phyloP scores from a whole-genome alignment of 768 basidiomycete genomes.

The Podaxis rugospora region DNA sequence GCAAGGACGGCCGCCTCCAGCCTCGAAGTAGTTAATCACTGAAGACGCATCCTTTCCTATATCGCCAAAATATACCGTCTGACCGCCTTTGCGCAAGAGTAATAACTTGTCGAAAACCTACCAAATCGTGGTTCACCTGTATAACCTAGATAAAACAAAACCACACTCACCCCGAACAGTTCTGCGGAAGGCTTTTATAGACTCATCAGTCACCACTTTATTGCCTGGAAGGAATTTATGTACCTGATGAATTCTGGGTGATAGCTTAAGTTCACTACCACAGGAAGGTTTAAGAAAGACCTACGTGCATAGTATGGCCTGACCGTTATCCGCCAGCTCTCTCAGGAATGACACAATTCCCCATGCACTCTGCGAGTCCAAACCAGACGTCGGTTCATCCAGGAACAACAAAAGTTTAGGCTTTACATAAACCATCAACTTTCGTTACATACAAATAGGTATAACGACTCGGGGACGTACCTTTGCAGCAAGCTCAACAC shows the following conservation, averaged over 20 bases:
- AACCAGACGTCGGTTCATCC: slow-evolving; percentile 86
- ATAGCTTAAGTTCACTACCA: neutral
- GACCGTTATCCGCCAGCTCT: slow-evolving; percentile 73
- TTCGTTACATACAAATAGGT: neutral
- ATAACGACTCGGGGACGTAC: slow-evolving; percentile 32
- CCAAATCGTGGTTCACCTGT: neutral
- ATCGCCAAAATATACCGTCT: slow-evolving; percentile 73
- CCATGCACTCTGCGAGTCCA: slow-evolving; percentile 88
- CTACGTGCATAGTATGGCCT: slow-evolving; percentile 87
- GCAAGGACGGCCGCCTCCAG: slow-evolving; percentile 62
- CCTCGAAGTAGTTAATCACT: slow-evolving; percentile 74
- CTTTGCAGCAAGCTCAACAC: slow-evolving; percentile 84
- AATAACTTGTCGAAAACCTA: slow-evolving; percentile 74
- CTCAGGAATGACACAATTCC: slow-evolving; percentile 73
- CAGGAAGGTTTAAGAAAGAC: slow-evolving; percentile 20
- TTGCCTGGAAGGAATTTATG: neutral
- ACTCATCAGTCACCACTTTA: neutral
- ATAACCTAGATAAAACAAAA: neutral
- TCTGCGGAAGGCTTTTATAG: slow-evolving; percentile 66
- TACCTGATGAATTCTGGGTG: slow-evolving; percentile 41
- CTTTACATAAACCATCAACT: slow-evolving; percentile 23
- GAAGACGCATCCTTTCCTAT: slow-evolving; percentile 57
- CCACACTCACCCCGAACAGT: slow-evolving; percentile 55
- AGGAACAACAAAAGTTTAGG: slow-evolving; percentile 80
- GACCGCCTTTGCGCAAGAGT: slow-evolving; percentile 73